These are phyloP conservation scores for Centrapalus pauciflorus DNA, from an alignment of 129 eudicot genomes.

Conservation along the genomic window DNA sequence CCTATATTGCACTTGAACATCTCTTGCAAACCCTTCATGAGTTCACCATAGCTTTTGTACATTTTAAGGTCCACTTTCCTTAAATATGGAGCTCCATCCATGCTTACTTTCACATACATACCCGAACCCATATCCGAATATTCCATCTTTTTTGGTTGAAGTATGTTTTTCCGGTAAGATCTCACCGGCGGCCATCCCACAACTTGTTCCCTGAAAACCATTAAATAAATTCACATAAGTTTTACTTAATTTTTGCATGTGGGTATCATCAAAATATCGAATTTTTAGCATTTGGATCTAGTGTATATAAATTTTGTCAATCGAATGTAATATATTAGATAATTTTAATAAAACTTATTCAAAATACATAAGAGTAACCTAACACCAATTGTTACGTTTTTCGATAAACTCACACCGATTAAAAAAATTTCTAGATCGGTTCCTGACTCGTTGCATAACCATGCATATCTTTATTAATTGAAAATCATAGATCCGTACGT, in stretches of 20 bases:
- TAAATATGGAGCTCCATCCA: slow-evolving; percentile 93
- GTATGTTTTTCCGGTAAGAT: slow-evolving; percentile 64
- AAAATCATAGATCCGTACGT: no score
- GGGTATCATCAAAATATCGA: background rate
- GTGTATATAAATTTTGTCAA: no score
- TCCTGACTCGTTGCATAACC: no score
- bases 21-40: slow-evolving; percentile 53
- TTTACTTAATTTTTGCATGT: background rate
- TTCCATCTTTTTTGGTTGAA: slow-evolving; percentile 44
- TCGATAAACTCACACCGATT: no score
- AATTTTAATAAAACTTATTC: no score
- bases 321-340: no score
- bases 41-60: slow-evolving; percentile 59
- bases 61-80: slow-evolving; percentile 76
- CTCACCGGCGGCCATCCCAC: slow-evolving; percentile 97
- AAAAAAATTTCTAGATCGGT: no score
- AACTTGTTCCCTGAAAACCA: slow-evolving; percentile 62
- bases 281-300: background rate
- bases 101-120: slow-evolving; percentile 80
- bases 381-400: no score
- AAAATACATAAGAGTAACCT: no score
- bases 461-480: no score
- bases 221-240: background rate
- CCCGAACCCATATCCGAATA: slow-evolving; percentile 42
- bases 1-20: slow-evolving; percentile 82